Evolutionary conservation across 306 rosid species (phyloP), one percentile per base, ranked within the genome.

Genomic region (Sindora glabra): DNA sequence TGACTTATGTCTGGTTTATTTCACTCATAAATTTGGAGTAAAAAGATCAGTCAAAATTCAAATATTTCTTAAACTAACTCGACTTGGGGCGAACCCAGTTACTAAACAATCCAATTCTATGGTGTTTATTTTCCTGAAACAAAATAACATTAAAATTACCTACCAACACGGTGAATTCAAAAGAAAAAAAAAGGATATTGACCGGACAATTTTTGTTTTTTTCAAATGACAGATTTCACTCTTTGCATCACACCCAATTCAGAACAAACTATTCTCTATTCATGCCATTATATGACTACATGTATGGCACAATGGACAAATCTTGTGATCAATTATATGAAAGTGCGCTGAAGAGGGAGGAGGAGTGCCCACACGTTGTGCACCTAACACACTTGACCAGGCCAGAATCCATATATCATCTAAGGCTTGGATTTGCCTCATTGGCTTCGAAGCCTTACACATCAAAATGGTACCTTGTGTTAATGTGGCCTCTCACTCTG

Each of bases 271-370:
- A 57, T 16, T 42, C 63, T 0, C 64, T 79, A 0, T 75, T 79
- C 55, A 79, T 79, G 85, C 81, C 85, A 13, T 10, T 79, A 0
- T 75, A 79, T 2, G 81, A 79, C n/a, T 75, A 75, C 50, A 10
- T 79, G 0, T 75, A 75, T 44, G 57, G 70, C 12, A 79, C 81
- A 10, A 10, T 58, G 11, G 85, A 79, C 40, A 75, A 75, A 29
- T 62, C 73, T 13, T 25, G 60, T 0, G 76, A 68, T 10, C 2
- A 41, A 6, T 55, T 75, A 2, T 54, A 79, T 3, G 51, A 79
- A 6, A 37, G 26, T 1, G 59, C 78, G 18, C 54, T 67, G 7
- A 19, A 53, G 15, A 67, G 71, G 18, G 14, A 8, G 4, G 73
- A 67, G 9, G 74, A 71, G n/a, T 15, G 36, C 1, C 51, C 81